phyloP scores from a whole-genome alignment of 768 basidiomycete species.

The Boletus rubescentipes region DNA sequence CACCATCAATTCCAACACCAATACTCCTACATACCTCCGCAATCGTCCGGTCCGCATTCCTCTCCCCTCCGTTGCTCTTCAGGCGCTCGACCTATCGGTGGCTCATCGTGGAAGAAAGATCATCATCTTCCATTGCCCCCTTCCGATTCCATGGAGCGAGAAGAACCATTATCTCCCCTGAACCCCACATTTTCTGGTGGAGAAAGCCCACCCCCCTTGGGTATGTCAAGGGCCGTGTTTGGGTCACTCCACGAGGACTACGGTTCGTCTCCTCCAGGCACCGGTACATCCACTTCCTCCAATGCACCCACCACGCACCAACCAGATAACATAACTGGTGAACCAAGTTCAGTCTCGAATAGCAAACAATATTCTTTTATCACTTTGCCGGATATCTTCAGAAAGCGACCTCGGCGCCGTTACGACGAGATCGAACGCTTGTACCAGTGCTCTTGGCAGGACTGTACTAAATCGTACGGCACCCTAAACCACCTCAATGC shows the following conservation, averaged over 20 bases:
- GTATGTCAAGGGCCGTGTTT: conserved; percentile 36
- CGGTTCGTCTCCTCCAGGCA: conserved; percentile 61
- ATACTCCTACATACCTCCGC: conserved; percentile 34
- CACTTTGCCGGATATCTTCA: conserved; percentile 73
- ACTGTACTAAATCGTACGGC: conserved; percentile 83
- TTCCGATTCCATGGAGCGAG: conserved; percentile 38
- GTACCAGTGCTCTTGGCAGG: conserved; percentile 82
- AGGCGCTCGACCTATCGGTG: conserved; percentile 46
- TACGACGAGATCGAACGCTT: conserved; percentile 96
- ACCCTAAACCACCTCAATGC: conserved; percentile 97
- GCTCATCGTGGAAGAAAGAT: conserved; percentile 31
- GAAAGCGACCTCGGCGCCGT: conserved; percentile 79
- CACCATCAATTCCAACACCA: conserved; percentile 44
- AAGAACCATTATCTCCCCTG: conserved; percentile 54
- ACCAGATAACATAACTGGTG: conserved; percentile 15
- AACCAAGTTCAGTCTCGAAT: conserved; percentile 38
- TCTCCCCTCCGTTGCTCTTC: conserved; percentile 46
- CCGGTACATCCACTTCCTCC: conserved; percentile 59
- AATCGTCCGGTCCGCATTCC: conserved; percentile 39
- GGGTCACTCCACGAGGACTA: conserved; percentile 50
- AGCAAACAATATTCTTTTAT: conserved; percentile 83
- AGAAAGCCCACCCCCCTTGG: conserved; percentile 35
- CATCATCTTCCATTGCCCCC: conserved; percentile 31
- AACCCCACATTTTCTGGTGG: conserved; percentile 52
- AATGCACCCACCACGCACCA: conserved; percentile 34